Evolutionary conservation across 2,329 filamentous ascomycete genomes (phyloP).

Genomic region (Emergomyces orientalis): DNA sequence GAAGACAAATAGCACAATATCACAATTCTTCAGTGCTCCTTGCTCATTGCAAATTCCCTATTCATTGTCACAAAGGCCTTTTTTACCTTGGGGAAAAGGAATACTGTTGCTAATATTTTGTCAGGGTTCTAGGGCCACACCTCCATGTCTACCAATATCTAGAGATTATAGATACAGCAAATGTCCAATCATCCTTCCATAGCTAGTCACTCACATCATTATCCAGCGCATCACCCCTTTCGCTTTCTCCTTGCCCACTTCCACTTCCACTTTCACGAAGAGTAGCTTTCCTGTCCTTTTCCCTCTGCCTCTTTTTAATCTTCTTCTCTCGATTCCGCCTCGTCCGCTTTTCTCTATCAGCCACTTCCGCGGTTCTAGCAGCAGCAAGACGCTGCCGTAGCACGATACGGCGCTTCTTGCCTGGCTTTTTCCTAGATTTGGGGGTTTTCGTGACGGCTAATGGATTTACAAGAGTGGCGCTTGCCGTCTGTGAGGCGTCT

Average conservation of each 20-base stretch:
- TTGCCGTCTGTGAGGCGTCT: slow-evolving; percentile 19
- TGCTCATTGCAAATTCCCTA: too few relatives aligned
- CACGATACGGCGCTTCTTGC: slow-evolving; percentile 35
- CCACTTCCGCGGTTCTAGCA: slow-evolving; percentile 20
- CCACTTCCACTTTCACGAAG: slow-evolving; percentile 1
- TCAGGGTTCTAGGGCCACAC: too few relatives aligned
- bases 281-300: slow-evolving; percentile 17
- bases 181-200: not conserved
- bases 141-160: too few relatives aligned
- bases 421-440: slow-evolving; percentile 32
- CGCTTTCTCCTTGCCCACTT: not conserved
- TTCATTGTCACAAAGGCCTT: too few relatives aligned
- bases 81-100: too few relatives aligned
- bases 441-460: slow-evolving; percentile 15
- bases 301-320: slow-evolving; percentile 16
- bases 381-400: slow-evolving; percentile 28
- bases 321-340: slow-evolving; percentile 18
- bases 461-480: slow-evolving; percentile 15
- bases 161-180: too few relatives aligned
- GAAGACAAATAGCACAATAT: too few relatives aligned
- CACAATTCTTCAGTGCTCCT: too few relatives aligned
- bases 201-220: not conserved
- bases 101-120: too few relatives aligned
- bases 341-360: slow-evolving; percentile 16
- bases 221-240: not conserved